phyloP scores from a whole-genome alignment of 1,139 yeast species.

The Debaryomyces sp. region DNA sequence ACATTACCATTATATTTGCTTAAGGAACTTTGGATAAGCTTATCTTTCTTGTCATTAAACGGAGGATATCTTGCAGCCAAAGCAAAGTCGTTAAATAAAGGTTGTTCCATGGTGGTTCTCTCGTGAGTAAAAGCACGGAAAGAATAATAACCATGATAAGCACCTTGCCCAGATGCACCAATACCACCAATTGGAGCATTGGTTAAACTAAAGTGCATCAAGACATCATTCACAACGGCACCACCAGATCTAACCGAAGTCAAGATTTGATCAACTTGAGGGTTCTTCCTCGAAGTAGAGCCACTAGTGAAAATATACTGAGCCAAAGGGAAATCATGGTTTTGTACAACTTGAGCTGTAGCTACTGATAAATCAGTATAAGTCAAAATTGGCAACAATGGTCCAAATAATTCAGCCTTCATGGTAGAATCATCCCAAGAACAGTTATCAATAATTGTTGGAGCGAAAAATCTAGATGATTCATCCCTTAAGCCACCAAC shows the following conservation, averaged over 20 bases:
- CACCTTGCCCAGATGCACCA: constrained; percentile 80
- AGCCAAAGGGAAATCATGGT: constrained; percentile 88
- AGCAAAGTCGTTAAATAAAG: constrained; percentile 64
- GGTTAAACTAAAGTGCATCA: constrained; percentile 72
- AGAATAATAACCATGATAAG: constrained; percentile 79
- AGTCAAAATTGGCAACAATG: constrained; percentile 73
- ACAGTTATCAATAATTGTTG: constrained; percentile 70
- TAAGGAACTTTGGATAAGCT: constrained; percentile 28
- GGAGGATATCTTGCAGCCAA: constrained; percentile 75
- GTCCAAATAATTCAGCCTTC: constrained; percentile 83
- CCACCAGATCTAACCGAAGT: constrained; percentile 73
- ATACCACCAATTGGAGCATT: constrained; percentile 91
- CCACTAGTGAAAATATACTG: constrained; percentile 69
- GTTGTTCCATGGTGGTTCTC: constrained; percentile 70
- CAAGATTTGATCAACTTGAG: constrained; percentile 55
- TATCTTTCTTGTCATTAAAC: constrained; percentile 38
- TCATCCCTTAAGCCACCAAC: constrained; percentile 57
- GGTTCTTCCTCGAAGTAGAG: constrained; percentile 36
- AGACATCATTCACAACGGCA: constrained; percentile 67
- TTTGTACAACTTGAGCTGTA: constrained; percentile 46
- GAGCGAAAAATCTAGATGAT: constrained; percentile 59
- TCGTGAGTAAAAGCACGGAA: constrained; percentile 76
- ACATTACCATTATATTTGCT: constrained; percentile 31
- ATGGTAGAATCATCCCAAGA: constrained; percentile 69
- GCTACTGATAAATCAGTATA: constrained; percentile 53